Conservation (phyloP, 768 basidiomycete genomes). For the Mycena chlorophos region DNA sequence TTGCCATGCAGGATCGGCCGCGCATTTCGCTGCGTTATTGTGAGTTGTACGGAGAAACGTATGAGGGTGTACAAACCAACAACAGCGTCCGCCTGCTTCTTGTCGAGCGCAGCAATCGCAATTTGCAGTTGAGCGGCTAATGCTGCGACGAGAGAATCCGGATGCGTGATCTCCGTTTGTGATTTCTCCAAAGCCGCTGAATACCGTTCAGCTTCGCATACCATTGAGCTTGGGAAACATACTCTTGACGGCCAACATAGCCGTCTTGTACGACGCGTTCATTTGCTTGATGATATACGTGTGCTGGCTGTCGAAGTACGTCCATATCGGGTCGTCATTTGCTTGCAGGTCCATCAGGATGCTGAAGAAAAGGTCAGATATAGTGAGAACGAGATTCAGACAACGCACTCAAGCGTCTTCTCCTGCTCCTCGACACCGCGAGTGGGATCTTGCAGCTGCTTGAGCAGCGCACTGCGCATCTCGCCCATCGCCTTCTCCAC, state of each 20-base stretch:
- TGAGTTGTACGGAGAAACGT: neutral
- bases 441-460: constrained; percentile 77
- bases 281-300: constrained; percentile 79
- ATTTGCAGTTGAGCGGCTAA: constrained; percentile 59
- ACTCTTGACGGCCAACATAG: constrained; percentile 57
- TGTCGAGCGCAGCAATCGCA: constrained; percentile 60
- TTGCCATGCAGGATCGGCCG: constrained; percentile 80
- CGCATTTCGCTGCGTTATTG: constrained; percentile 55
- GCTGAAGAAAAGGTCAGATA: neutral
- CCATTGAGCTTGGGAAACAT: constrained; percentile 24
- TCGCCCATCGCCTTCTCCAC: constrained; percentile 95
- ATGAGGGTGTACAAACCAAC: constrained; percentile 47
- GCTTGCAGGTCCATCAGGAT: constrained; percentile 77
- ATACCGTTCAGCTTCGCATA: constrained; percentile 6
- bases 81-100: constrained; percentile 59
- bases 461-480: constrained; percentile 76
- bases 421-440: constrained; percentile 92
- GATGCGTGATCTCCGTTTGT: constrained; percentile 33
- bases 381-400: neutral
- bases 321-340: constrained; percentile 91
- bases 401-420: constrained; percentile 87
- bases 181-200: constrained; percentile 51
- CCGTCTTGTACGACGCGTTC: constrained; percentile 57
- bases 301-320: constrained; percentile 93
- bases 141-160: constrained; percentile 42